A percentile compares a stretch with the other conserved stretches of the same genome.
Evolutionary conservation across 495 filamentous ascomycete species (phyloP).

Genomic region (Usnea hakonensis): DNA sequence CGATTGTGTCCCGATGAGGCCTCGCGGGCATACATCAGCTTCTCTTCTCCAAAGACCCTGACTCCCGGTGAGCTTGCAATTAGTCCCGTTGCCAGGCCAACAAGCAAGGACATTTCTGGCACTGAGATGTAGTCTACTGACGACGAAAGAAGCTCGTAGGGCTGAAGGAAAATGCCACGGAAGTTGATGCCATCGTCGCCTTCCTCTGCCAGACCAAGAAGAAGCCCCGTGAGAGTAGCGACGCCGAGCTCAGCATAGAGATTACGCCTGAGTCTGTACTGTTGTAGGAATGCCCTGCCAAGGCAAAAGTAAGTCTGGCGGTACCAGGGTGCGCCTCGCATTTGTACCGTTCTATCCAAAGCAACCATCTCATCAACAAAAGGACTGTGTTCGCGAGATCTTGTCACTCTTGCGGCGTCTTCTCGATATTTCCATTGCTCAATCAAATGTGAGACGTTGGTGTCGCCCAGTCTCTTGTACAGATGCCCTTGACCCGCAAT

Average conservation of each 20-base stretch:
- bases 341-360: constrained; percentile 32
- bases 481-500: constrained; percentile 40
- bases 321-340: constrained; percentile 40
- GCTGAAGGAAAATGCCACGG: constrained; percentile 40
- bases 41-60: constrained; percentile 50
- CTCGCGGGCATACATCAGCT: constrained; percentile 39
- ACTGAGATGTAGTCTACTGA: constrained; percentile 41
- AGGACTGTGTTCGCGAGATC: background rate
- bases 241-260: constrained; percentile 48
- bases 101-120: constrained; percentile 43
- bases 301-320: constrained; percentile 44
- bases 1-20: constrained; percentile 37
- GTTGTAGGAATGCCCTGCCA: constrained; percentile 43
- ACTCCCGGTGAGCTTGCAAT: constrained; percentile 47
- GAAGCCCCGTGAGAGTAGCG: constrained; percentile 41
- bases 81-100: constrained; percentile 47
- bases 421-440: constrained; percentile 28
- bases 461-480: constrained; percentile 39
- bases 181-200: constrained; percentile 44
- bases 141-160: constrained; percentile 45
- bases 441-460: constrained; percentile 37
- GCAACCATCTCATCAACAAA: constrained; percentile 20
- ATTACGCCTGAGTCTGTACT: constrained; percentile 40
- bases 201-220: constrained; percentile 47
- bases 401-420: constrained; percentile 16